Base-by-base conservation (phyloP, 2,329 filamentous ascomycete genomes). In the Elsinoe necatrix region DNA sequence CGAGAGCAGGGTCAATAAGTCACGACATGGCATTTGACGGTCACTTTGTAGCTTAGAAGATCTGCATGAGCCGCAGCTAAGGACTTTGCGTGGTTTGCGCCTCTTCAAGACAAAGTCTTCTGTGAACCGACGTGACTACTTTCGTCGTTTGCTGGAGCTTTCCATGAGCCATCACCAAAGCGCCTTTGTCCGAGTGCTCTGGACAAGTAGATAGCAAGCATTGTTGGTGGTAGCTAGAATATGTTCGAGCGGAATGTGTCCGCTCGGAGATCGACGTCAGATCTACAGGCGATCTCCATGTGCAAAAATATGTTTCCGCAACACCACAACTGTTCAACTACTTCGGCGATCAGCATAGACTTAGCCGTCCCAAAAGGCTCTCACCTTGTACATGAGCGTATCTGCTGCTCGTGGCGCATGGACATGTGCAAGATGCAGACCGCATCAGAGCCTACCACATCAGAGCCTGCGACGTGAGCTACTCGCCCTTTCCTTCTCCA, bases 371-470 rank as follows among this genome's bases (percentile, higher is more conserved):
- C 21, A 6, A 11, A 31, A 48, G 43, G 43, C 43, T 2, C n/a
- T 20, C 7, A 29, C n/a, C 23, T 18, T 37, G 42, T 58, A 48
- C 42, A 61, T 61, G 59, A 57, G 57, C 29, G 55, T 41, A 39
- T 43, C 41, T 43, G 50, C 55, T 43, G 35, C 45, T 8, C 39
- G 45, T 37, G 37, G 58, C 47, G 59, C 57, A 18, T 55, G 37
- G n/a, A 57, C 47, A 57, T 59, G 59, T 51, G 57, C 57, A 34
- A 50, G 59, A 61, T 61, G 59, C 48, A 45, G 57, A 18, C 37
- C 59, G n/a, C 59, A 54, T 20, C 57, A 56, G 23, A 29, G 42
- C 27, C 42, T 59, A 18, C 52, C 59, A 18, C 59, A 54, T 20
- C 57, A 56, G 23, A 29, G 42, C 27, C 42, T 59, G 20, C 52